Evolutionary conservation across 441 rosid species (phyloP).

Genomic region (Flueggea neowawraea): DNA sequence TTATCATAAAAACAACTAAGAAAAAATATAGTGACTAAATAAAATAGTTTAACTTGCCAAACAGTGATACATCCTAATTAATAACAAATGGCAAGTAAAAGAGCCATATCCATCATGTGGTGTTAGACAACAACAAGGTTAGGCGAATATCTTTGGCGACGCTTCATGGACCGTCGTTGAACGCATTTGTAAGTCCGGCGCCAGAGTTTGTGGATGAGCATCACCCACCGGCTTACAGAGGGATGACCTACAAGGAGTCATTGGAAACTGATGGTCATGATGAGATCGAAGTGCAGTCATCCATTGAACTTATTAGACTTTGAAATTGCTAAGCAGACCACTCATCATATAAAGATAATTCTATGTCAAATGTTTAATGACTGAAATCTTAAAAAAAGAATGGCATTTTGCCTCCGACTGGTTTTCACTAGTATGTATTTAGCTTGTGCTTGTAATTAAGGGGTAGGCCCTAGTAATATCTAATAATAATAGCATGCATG

Average conservation of each 20-base stretch:
- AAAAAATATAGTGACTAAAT: too few relatives aligned
- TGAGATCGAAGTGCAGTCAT: conserved; percentile 19
- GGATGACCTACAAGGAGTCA: conserved; percentile 23
- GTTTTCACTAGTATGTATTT: too few relatives aligned
- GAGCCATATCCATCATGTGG: conserved; percentile 30
- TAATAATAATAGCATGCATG: too few relatives aligned
- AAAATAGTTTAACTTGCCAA: too few relatives aligned
- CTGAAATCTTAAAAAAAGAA: too few relatives aligned
- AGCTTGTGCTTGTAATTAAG: too few relatives aligned
- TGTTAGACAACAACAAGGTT: conserved; percentile 18
- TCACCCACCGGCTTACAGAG: conserved; percentile 14
- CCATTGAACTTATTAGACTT: conserved; percentile 14
- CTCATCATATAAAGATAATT: too few relatives aligned
- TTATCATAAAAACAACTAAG: too few relatives aligned
- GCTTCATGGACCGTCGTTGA: conserved; percentile 31
- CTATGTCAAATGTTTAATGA: too few relatives aligned
- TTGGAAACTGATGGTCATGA: conserved; percentile 18
- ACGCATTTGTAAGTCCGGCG: conserved; percentile 22
- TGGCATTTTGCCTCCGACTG: too few relatives aligned
- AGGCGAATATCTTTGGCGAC: conserved; percentile 27
- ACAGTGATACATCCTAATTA: too few relatives aligned
- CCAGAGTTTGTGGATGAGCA: conserved; percentile 11
- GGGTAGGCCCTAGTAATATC: too few relatives aligned
- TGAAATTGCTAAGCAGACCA: background rate
- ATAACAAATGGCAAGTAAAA: conserved; percentile 30